Conservation (phyloP, 129 eudicot species). For the Kitagawia praeruptora region DNA sequence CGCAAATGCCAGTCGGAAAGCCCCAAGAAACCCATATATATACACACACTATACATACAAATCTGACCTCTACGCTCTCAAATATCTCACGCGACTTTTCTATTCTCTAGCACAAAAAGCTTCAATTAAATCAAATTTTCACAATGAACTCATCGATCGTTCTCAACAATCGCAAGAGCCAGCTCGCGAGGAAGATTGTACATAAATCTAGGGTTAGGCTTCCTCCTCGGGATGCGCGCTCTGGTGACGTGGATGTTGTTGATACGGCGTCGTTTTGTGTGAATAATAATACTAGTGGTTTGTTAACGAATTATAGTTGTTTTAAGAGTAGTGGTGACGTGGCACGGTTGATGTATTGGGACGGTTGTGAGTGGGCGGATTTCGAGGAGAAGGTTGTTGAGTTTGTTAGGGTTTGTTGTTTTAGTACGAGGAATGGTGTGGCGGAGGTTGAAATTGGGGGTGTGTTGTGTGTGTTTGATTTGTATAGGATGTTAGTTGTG, state of each 20-base stretch:
- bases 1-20: too few species aligned
- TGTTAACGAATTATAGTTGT: conserved; percentile 27
- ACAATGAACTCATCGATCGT: conserved; percentile 10
- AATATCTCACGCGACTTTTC: background rate
- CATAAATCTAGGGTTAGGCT: conserved; percentile 10
- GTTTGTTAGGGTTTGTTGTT: conserved; percentile 1
- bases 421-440: conserved; percentile 7
- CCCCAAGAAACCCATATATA: background rate
- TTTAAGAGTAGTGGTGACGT: conserved; percentile 32
- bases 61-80: too few species aligned
- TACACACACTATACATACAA: background rate
- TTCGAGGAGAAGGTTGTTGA: conserved; percentile 5
- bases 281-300: background rate
- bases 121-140: background rate
- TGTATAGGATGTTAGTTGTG: conserved; percentile 32
- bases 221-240: background rate
- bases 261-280: background rate
- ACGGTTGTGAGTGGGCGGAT: conserved; percentile 29
- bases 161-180: conserved; percentile 5
- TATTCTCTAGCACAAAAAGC: background rate
- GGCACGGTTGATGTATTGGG: conserved; percentile 24
- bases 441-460: conserved; percentile 24
- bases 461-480: conserved; percentile 22
- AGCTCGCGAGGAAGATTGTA: conserved; percentile 10
- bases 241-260: background rate